A percentile compares a stretch with the other conserved stretches of the same genome.
phyloP scores from a whole-genome alignment of 441 rosid genomes.

The Oxalis stricta region DNA sequence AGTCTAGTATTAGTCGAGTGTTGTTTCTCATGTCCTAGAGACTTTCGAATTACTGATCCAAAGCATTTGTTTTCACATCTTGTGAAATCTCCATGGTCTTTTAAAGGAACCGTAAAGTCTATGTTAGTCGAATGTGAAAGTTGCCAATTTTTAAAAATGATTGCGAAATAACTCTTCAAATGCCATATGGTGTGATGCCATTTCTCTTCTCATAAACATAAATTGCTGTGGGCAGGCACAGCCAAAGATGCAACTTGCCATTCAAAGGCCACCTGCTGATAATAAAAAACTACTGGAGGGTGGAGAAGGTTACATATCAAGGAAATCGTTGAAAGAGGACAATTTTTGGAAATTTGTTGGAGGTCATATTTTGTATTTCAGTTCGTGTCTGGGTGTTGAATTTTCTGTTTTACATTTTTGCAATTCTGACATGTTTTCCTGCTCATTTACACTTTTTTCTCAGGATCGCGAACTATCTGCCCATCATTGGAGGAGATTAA shows the following conservation, averaged over 20 bases:
- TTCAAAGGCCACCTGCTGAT: constrained; percentile 12
- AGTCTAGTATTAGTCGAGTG: no score
- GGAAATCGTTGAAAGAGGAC: constrained; percentile 12
- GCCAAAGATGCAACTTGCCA: constrained; percentile 19
- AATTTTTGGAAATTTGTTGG: constrained; percentile 7
- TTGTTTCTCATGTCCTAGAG: no score
- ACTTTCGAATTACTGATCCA: no score
- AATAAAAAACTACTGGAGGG: constrained; percentile 7
- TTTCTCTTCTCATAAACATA: no score
- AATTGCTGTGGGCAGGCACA: constrained; percentile 12
- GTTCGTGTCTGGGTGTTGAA: neutral
- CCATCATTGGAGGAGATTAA: constrained; percentile 10
- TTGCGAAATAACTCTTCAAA: no score
- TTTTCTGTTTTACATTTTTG: neutral
- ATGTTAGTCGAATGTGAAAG: no score
- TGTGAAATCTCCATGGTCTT: no score
- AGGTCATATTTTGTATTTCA: constrained; percentile 9
- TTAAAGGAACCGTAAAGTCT: no score
- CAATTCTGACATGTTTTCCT: neutral
- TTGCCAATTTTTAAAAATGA: no score
- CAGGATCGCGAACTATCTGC: constrained; percentile 18
- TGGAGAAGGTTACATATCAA: constrained; percentile 11
- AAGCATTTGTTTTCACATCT: no score
- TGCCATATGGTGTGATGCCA: no score
- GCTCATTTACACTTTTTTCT: neutral